Evolutionary conservation across 495 filamentous ascomycete genomes (phyloP).

Genomic region (Penicillium riverlandense): DNA sequence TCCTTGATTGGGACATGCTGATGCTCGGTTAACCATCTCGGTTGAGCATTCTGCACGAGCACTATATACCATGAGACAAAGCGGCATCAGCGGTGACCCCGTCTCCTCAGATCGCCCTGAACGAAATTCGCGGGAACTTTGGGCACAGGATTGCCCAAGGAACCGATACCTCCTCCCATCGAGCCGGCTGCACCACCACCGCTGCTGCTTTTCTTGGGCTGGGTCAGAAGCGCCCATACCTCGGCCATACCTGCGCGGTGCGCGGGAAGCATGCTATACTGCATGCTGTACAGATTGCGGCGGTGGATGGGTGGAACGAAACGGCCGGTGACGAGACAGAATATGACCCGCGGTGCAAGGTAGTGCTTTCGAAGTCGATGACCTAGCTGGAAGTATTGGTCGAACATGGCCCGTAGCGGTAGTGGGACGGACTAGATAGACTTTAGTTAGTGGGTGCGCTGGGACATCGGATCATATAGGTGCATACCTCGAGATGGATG

Average conservation of each 20-base stretch:
- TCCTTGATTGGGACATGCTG: too few relatives aligned
- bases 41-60: too few relatives aligned
- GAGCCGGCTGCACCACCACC: conserved; percentile 20
- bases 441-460: neutral
- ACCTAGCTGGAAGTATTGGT: conserved; percentile 93
- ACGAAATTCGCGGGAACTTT: conserved; percentile 31
- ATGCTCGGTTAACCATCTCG: too few relatives aligned
- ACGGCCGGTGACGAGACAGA: conserved; percentile 79
- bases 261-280: conserved; percentile 96
- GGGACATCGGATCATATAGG: too few relatives aligned
- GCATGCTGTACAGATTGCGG: conserved; percentile 90
- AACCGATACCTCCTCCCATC: conserved; percentile 21
- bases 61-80: conserved; percentile 3
- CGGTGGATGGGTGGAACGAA: conserved; percentile 90
- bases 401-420: conserved; percentile 84
- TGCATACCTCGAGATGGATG: conserved; percentile 65
- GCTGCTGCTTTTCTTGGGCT: conserved; percentile 31
- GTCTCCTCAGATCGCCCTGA: conserved; percentile 27
- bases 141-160: conserved; percentile 20
- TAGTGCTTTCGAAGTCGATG: conserved; percentile 93
- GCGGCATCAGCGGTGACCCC: conserved; percentile 31
- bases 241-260: conserved; percentile 71
- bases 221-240: conserved; percentile 74
- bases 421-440: conserved; percentile 70
- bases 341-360: conserved; percentile 75